Base-by-base conservation (phyloP, 371 early-diverging fungal genomes). In the Batrachochytrium dendrobatidis region DNA sequence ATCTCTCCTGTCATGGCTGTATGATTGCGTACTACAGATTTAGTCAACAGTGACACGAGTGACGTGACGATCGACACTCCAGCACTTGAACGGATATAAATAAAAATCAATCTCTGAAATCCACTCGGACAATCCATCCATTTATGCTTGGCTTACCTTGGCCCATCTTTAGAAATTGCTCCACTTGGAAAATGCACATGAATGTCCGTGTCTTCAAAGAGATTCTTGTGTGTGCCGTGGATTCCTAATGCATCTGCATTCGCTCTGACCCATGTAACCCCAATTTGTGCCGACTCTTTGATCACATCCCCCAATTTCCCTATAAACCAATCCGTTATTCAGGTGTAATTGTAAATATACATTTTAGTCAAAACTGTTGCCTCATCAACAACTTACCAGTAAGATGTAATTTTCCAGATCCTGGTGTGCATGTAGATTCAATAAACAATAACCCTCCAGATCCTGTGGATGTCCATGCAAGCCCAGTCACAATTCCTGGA, bases 161-260 rank as follows among this genome's bases (percentile, higher is more conserved):
- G 92, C 0, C 93, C 90, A 69, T 92, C 92, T 68, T 92, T 90
- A 0, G 87, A 85, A 12, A 81, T 81, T 24, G 88, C 87, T 18
- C 91, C 91, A n/a, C 81, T 77, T 0, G 91, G 93, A 52, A 91
- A 75, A 59, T 93, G 93, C 28, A 91, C 81, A 65, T 92, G 91
- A 3, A 91, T 72, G 70, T 90, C 90, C 52, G 59, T 52, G 6
- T 77, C 64, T 26, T 78, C 81, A 18, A 87, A 67, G 22, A 83
- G 52, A 49, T 74, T 70, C 0, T 44, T 65, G n/a, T 60, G 29
- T 10, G 49, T 44, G n/a, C n/a, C 52, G 3, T 79, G 75, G 26
- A 87, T 61, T 5, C 85, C 83, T 7, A 90, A 68, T 17, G 69
- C 65, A 45, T 71, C 69, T 1, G 87, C 85, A 67, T 91, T 83